phyloP scores from a whole-genome alignment of 331 rosid species.

The Dryas integrifolia region DNA sequence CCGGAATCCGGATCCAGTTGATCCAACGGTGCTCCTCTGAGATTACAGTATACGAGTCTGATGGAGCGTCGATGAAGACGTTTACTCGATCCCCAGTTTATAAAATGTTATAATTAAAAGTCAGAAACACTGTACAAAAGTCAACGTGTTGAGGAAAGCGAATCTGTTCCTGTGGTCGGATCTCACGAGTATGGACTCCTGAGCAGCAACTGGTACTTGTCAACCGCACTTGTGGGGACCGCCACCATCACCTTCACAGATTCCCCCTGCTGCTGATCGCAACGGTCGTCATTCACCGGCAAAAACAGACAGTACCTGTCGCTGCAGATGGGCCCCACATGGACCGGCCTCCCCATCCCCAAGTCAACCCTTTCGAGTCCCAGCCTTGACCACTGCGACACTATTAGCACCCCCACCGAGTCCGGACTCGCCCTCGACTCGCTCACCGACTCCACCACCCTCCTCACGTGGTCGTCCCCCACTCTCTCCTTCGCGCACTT shows the following conservation, averaged over 20 bases:
- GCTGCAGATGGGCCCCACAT: constrained; percentile 66
- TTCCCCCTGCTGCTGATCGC: constrained; percentile 40
- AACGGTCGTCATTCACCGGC: constrained; percentile 39
- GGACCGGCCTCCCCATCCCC: constrained; percentile 58
- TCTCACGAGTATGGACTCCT: constrained; percentile 34
- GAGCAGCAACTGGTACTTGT: constrained; percentile 49
- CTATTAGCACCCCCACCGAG: constrained; percentile 69
- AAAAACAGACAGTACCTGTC: constrained; percentile 78
- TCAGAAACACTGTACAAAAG: neutral
- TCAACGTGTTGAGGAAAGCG: neutral
- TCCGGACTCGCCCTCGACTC: constrained; percentile 64
- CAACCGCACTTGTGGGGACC: constrained; percentile 62
- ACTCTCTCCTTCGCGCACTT: constrained; percentile 68
- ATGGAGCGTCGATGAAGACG: neutral
- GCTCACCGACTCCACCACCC: constrained; percentile 53
- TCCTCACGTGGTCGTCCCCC: constrained; percentile 62
- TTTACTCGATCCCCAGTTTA: too few relatives aligned
- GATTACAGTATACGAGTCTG: neutral
- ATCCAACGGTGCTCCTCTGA: neutral
- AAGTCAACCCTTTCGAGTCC: constrained; percentile 76
- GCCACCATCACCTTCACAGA: constrained; percentile 80
- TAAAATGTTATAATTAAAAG: too few relatives aligned
- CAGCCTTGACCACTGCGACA: constrained; percentile 92
- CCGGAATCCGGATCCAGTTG: too few relatives aligned
- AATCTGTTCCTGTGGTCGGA: neutral